phyloP scores from a whole-genome alignment of 345 rosid genomes.

The Murraya paniculata region DNA sequence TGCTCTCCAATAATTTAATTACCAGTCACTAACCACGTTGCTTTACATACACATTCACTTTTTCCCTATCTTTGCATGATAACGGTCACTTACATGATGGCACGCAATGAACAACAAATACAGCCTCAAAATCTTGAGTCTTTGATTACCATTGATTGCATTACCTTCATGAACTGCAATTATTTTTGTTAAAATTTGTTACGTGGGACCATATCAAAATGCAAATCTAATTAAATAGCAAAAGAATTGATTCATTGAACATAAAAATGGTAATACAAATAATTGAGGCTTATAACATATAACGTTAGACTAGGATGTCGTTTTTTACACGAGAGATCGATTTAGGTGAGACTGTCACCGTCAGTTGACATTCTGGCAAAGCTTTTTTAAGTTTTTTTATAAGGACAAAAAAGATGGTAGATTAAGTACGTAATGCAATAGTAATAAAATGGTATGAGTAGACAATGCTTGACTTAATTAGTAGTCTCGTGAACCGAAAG shows the following conservation, averaged over 20 bases:
- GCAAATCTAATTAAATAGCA: too few species aligned
- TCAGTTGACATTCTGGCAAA: too few species aligned
- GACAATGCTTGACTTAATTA: neutral
- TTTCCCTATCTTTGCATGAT: neutral
- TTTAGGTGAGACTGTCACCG: neutral
- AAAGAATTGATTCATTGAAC: too few species aligned
- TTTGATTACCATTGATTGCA: neutral
- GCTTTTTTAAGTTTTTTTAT: neutral
- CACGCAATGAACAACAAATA: neutral
- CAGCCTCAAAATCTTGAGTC: neutral
- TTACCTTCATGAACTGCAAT: neutral
- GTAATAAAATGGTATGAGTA: neutral
- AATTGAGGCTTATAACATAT: too few species aligned
- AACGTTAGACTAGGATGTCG: neutral
- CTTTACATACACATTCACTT: too few species aligned
- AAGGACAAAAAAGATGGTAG: neutral
- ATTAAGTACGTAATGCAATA: neutral
- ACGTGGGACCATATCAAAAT: too few species aligned
- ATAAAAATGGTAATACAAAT: too few species aligned
- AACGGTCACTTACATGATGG: neutral
- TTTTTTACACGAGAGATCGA: neutral
- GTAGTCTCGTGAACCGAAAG: constrained; percentile 22
- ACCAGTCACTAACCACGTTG: neutral
- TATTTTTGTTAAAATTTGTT: too few species aligned
- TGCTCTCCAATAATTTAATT: neutral